Evolutionary conservation across 2,329 filamentous ascomycete genomes (phyloP), one percentile per base, ranked within the genome.

Genomic region (Talaromyces funiculosus): DNA sequence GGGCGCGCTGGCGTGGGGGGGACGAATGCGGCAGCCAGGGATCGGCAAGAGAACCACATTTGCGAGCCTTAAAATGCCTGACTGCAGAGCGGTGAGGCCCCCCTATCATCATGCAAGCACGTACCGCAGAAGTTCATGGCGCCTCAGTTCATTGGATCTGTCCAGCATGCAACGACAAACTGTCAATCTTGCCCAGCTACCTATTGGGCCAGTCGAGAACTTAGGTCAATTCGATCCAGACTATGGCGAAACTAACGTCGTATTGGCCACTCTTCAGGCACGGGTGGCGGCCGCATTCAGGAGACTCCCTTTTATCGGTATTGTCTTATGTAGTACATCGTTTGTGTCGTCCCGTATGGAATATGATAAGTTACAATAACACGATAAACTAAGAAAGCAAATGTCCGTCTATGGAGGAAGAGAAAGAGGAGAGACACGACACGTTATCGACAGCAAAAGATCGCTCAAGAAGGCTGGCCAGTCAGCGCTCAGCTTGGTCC

Each of bases 251-350:
- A 38, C 55, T 33, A 47, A 47, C 42, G 55, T 45, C 29, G 55
- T 45, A 47, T 57, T 57, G 55, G 55, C 55, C 55, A 57, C 55
- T 49, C 16, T 31, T n/a, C 40, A 49, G 24, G 29, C 42, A 37
- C 26, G 42, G 55, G 55, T 57, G 55, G 55, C 55, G 55, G 55
- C 29, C n/a, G 38, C 31, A 12, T 12, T 40, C 12, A 43, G 38
- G 24, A 43, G 20, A 43, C 43, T n/a, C 24, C 24, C n/a, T 24
- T 31, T 20, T 9, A n/a, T 55, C 37, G 24, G 8, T 43, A 2
- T 16, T 35, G 29, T 51, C 31, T 33, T 33, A 3, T 8, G 12
- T 33, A 33, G 31, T 7, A 22, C 45, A 29, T 31, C n/a, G 20
- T n/a, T n/a, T 22, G 40, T 42, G 20, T 45, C 42, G 22, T 29